Evolutionary conservation across 108 stramenopile species (phyloP).

Genomic region (Aurantiochytrium sp.): DNA sequence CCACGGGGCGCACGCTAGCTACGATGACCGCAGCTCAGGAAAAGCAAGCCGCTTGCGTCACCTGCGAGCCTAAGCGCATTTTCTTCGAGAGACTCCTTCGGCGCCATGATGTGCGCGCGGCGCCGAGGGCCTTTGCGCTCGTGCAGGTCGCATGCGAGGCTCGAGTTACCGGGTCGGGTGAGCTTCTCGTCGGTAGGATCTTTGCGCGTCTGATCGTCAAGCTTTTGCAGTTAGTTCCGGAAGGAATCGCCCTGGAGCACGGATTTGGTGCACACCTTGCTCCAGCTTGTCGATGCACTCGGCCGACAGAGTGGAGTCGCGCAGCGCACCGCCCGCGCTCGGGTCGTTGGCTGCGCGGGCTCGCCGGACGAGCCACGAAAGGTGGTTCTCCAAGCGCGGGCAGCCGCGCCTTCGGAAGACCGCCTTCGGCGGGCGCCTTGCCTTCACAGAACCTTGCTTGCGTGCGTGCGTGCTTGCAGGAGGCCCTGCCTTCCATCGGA

Average conservation of each 20-base stretch:
- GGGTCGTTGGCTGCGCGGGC: neutral
- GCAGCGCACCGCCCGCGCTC: neutral
- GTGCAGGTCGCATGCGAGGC: constrained; percentile 37
- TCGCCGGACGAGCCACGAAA: constrained; percentile 7
- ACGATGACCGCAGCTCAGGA: too few relatives aligned
- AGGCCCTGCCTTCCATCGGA: too few relatives aligned
- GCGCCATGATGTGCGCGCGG: too few relatives aligned
- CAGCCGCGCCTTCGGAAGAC: constrained; percentile 30
- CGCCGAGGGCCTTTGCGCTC: too few relatives aligned
- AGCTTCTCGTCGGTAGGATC: constrained; percentile 38
- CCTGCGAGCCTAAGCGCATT: too few relatives aligned
- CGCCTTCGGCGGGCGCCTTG: too few relatives aligned
- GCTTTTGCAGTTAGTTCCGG: constrained; percentile 31
- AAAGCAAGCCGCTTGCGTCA: too few relatives aligned
- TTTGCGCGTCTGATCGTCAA: constrained; percentile 26
- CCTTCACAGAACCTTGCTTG: too few relatives aligned
- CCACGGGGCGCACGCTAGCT: too few relatives aligned
- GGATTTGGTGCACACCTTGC: neutral
- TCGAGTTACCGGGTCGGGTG: constrained; percentile 34
- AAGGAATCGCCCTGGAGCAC: constrained; percentile 22
- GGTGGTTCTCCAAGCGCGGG: constrained; percentile 34
- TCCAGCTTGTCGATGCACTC: constrained; percentile 32
- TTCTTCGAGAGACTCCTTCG: too few relatives aligned
- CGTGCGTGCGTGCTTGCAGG: too few relatives aligned
- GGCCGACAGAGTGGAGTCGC: neutral